Percentiles rank a stretch among this genome's conserved stretches.
Conservation (phyloP, 2,329 filamentous ascomycete genomes). For the Amauroascus niger region DNA sequence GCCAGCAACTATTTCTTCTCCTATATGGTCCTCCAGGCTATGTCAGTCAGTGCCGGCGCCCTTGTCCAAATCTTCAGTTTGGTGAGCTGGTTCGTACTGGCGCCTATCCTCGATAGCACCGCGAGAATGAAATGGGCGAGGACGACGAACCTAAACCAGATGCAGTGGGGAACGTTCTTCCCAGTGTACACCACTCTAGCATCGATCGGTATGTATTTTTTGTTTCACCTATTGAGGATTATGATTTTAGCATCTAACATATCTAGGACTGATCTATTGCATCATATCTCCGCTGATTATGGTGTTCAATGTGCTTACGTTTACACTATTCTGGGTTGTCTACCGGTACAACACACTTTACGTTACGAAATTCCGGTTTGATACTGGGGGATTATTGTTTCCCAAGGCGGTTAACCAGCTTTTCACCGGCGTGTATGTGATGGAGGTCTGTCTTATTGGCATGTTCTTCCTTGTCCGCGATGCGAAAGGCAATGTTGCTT, state of each 20-base stretch:
- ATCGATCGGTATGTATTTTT: slow-evolving; percentile 58
- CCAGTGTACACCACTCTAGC: slow-evolving; percentile 95
- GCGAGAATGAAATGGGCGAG: slow-evolving; percentile 71
- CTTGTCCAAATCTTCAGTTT: slow-evolving; percentile 75
- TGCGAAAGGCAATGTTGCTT: slow-evolving; percentile 45
- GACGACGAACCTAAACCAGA: slow-evolving; percentile 64
- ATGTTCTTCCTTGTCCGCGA: slow-evolving; percentile 72
- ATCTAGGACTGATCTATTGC: slow-evolving; percentile 61
- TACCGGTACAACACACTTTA: slow-evolving; percentile 97
- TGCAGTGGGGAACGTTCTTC: slow-evolving; percentile 90
- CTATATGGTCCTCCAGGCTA: slow-evolving; percentile 90
- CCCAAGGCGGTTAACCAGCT: slow-evolving; percentile 89
- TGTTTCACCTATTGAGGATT: slow-evolving; percentile 5
- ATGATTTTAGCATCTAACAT: slow-evolving; percentile 17
- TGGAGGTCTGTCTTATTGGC: slow-evolving; percentile 83
- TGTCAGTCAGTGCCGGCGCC: slow-evolving; percentile 82
- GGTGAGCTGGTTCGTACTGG: slow-evolving; percentile 69
- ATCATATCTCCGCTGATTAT: slow-evolving; percentile 84
- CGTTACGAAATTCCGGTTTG: slow-evolving; percentile 76
- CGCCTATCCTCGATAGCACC: slow-evolving; percentile 74
- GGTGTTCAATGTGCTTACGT: slow-evolving; percentile 87
- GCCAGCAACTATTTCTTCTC: slow-evolving; percentile 97
- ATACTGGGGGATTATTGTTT: slow-evolving; percentile 88
- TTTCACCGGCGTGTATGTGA: slow-evolving; percentile 88
- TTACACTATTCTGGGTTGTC: slow-evolving; percentile 82